Base-by-base conservation (phyloP, 2,329 filamentous ascomycete genomes). In the Blastomyces parvus region DNA sequence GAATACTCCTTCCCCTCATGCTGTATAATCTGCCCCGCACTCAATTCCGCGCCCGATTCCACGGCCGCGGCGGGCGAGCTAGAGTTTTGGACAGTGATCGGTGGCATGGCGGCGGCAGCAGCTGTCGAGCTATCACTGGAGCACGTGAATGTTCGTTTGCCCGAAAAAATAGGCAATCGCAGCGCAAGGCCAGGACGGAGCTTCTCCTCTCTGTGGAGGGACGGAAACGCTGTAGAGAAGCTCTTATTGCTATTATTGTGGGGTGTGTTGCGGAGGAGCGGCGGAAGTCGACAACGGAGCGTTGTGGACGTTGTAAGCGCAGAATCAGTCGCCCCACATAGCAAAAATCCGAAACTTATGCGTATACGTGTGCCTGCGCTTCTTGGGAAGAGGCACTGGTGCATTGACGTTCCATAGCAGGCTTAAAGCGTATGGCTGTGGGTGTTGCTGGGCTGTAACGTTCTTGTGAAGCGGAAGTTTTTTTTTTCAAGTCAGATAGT, bases 1-100 rank as follows among this genome's bases (percentile, higher is more conserved):
- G 81, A 83, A 70, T 84, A 87, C 63, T 80, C 74, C 62, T 80
- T 82, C 14, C 77, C 83, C 50, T 79, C 72, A 69, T 85, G 80
- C 57, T 70, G 69, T 55, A 79, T 71, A 61, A 73, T 66, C 55
- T 70, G 67, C 46, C 65, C 66, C 40, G 68, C 62, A 25, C 65
- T 40, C 17, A 65, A 60, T 17, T 59, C 38, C 27, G 40, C 8
- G 2, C n/a, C 38, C 19, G 33, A 59, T 59, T 59, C 33, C 55
- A 42, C 9, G n/a, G 13, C 33, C 22, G 55, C 36, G 11, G 55
- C n/a, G 33, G 11, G n/a, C 25, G 36, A 27, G 13, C 33, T 22
- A 36, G 55, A 58, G 55, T 22, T 40, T 22, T 40, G 22, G 2
- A 6, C n/a, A 38, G 55, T 19, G 3, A 36, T 27, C n/a, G n/a